phyloP scores from a whole-genome alignment of 345 rosid species.

The Salix purpurea region DNA sequence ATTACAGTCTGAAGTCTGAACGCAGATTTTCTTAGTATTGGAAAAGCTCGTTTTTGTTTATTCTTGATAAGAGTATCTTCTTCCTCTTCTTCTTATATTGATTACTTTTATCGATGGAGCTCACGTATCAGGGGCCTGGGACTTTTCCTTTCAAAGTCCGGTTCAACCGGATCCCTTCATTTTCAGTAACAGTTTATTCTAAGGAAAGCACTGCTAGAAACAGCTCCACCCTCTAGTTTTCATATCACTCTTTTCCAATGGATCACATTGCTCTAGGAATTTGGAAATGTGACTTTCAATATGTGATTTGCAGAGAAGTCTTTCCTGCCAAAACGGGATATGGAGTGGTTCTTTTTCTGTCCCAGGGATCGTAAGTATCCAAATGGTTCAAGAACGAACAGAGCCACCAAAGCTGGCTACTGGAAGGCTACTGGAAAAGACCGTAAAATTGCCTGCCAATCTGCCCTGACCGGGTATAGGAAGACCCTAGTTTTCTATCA shows the following conservation, averaged over 20 bases:
- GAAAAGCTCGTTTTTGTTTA: conserved; percentile 30
- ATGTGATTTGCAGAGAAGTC: conserved; percentile 58
- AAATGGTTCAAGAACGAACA: conserved; percentile 70
- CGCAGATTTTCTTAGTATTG: conserved; percentile 4
- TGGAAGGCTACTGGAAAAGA: conserved; percentile 97
- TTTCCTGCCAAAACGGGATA: conserved; percentile 65
- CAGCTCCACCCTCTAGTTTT: neutral
- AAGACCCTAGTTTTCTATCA: conserved; percentile 81
- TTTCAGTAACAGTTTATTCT: neutral
- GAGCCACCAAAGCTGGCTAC: conserved; percentile 87
- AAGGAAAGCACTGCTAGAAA: neutral
- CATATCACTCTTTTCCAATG: neutral
- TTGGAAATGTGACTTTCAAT: neutral
- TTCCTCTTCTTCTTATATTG: conserved; percentile 1
- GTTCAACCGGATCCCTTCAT: conserved; percentile 1
- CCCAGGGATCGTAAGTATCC: conserved; percentile 81
- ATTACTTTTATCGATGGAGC: conserved; percentile 5
- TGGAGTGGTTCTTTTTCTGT: conserved; percentile 96
- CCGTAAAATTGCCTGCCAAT: conserved; percentile 57
- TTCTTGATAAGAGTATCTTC: conserved; percentile 3
- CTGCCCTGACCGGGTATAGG: conserved; percentile 45
- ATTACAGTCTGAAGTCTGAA: conserved; percentile 27
- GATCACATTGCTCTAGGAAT: neutral
- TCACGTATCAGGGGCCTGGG: conserved; percentile 6
- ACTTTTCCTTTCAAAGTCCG: conserved; percentile 11